These are phyloP conservation scores for Pontederia crassipes DNA, from an alignment of 176 grass and related monocot genomes.

Conservation along the genomic window DNA sequence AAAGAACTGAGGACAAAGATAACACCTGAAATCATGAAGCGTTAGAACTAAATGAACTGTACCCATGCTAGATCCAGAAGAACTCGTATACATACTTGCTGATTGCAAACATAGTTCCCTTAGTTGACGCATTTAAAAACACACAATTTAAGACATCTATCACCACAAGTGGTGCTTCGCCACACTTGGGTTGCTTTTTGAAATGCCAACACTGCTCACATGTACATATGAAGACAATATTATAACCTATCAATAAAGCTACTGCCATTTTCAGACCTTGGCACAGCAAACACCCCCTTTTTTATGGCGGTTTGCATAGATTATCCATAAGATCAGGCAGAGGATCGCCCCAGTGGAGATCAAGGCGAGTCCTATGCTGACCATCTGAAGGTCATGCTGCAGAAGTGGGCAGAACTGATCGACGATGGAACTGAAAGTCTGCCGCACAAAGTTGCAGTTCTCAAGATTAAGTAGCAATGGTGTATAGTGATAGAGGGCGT, in stretches of 20 bases:
- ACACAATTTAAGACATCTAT: neutral
- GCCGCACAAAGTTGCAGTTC: slow-evolving; percentile 86
- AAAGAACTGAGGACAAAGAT: no score
- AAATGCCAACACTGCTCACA: neutral
- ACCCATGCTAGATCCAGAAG: no score
- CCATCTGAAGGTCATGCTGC: slow-evolving; percentile 34
- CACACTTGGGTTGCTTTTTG: neutral
- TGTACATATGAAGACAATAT: no score
- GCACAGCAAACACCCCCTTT: slow-evolving; percentile 52
- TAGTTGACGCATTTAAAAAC: neutral
- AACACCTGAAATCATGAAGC: no score
- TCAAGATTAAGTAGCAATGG: slow-evolving; percentile 72
- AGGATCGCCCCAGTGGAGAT: slow-evolving; percentile 34
- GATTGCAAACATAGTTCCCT: neutral
- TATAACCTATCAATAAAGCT: no score
- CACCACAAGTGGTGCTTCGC: slow-evolving; percentile 6
- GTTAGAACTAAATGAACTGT: no score
- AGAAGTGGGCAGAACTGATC: slow-evolving; percentile 46
- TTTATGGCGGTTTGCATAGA: slow-evolving; percentile 70
- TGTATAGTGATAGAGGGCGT: slow-evolving; percentile 65
- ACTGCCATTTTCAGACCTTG: slow-evolving; percentile 3
- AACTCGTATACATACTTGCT: no score
- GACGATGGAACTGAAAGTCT: slow-evolving; percentile 54
- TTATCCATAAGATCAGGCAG: slow-evolving; percentile 48
- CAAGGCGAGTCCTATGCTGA: slow-evolving; percentile 42